Evolutionary conservation across 1,139 yeast genomes (phyloP).

Genomic region (Eremothecium sinecaudum): DNA sequence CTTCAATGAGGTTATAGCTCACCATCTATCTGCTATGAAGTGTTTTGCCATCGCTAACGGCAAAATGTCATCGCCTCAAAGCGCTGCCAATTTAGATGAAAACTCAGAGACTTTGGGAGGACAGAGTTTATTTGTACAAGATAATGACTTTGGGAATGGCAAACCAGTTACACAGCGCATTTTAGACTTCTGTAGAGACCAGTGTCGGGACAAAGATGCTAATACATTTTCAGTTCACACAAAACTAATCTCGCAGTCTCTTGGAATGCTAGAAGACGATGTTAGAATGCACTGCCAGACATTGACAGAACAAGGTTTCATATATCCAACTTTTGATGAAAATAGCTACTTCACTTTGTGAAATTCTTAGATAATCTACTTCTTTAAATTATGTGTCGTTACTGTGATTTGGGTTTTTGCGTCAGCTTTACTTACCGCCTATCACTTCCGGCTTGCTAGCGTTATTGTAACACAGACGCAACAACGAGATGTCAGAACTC

Average conservation of each 20-base stretch:
- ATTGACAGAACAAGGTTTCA: slow-evolving; percentile 54
- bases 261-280: slow-evolving; percentile 42
- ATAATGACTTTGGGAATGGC: slow-evolving; percentile 30
- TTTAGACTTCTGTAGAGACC: slow-evolving; percentile 43
- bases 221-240: slow-evolving; percentile 71
- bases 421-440: background rate
- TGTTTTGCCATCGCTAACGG: slow-evolving; percentile 42
- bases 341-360: slow-evolving; percentile 46
- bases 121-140: slow-evolving; percentile 41
- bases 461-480: slow-evolving; percentile 2
- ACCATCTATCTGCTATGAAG: slow-evolving; percentile 62
- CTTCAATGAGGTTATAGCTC: slow-evolving; percentile 69
- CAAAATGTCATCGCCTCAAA: slow-evolving; percentile 14
- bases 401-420: slow-evolving; percentile 6
- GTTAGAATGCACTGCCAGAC: slow-evolving; percentile 42
- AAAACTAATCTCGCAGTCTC: slow-evolving; percentile 47
- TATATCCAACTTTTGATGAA: slow-evolving; percentile 62
- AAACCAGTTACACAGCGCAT: slow-evolving; percentile 36
- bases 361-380: slow-evolving; percentile 1
- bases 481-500: background rate
- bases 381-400: no score
- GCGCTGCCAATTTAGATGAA: slow-evolving; percentile 9
- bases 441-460: background rate
- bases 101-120: slow-evolving; percentile 19
- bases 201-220: slow-evolving; percentile 36